Percentiles rank a stretch among this genome's conserved stretches.
These are phyloP conservation scores for Podaxis sp. DNA, from an alignment of 768 basidiomycete genomes.

Conservation along the genomic window DNA sequence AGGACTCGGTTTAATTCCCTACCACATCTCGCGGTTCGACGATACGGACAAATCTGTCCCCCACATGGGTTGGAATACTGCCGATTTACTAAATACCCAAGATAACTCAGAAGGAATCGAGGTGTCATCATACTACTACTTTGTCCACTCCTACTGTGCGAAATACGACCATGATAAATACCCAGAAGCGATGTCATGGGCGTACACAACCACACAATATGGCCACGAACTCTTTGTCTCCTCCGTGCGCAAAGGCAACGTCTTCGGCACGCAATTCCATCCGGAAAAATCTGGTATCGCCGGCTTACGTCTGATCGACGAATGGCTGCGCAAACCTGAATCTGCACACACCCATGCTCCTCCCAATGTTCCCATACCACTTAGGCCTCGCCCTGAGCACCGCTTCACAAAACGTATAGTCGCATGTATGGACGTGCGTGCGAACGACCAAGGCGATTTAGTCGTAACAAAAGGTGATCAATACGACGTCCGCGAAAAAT, in stretches of 20 bases:
- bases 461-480: constrained; percentile 99
- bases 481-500: constrained; percentile 93
- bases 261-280: constrained; percentile 95
- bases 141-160: constrained; percentile 93
- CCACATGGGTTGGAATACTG: constrained; percentile 96
- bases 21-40: constrained; percentile 69
- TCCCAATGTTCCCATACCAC: constrained; percentile 29
- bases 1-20: constrained; percentile 89
- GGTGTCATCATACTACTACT: constrained; percentile 79
- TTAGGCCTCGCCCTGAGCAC: constrained; percentile 44
- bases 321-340: constrained; percentile 69
- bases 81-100: constrained; percentile 49
- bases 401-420: constrained; percentile 90
- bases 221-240: constrained; percentile 92
- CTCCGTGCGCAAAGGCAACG: constrained; percentile 72
- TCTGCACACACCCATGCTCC: constrained; percentile 29
- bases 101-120: constrained; percentile 43
- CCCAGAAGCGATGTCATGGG: constrained; percentile 66
- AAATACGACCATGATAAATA: constrained; percentile 57
- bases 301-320: constrained; percentile 73
- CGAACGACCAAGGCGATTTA: constrained; percentile 93
- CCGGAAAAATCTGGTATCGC: constrained; percentile 95
- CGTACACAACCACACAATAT: constrained; percentile 86
- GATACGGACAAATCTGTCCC: constrained; percentile 82
- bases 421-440: constrained; percentile 95